A percentile compares a stretch with the other conserved stretches of the same genome.
These are phyloP conservation scores for Cadophora gregata DNA, from an alignment of 2,329 filamentous ascomycete genomes.

Conservation along the genomic window DNA sequence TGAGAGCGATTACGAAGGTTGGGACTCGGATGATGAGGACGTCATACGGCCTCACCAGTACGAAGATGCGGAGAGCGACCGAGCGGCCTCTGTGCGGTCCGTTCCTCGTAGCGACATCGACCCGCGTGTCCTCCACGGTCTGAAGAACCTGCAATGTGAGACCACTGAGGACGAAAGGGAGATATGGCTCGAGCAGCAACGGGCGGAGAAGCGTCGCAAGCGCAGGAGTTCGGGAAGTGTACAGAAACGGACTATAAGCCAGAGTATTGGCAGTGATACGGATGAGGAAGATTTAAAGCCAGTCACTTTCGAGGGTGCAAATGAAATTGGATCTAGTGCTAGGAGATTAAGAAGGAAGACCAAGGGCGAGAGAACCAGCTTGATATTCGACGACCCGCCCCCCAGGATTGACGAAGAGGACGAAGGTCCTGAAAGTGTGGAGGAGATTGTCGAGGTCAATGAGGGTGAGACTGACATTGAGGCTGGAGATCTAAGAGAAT, in stretches of 20 bases:
- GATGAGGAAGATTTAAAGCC: slow-evolving; percentile 45
- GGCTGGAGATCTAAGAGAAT: slow-evolving; percentile 29
- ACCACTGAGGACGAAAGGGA: slow-evolving; percentile 36
- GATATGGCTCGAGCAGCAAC: slow-evolving; percentile 35
- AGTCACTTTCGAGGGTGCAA: slow-evolving; percentile 39
- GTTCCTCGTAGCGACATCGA: slow-evolving; percentile 34
- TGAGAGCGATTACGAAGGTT: slow-evolving; percentile 40
- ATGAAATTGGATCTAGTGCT: slow-evolving; percentile 43
- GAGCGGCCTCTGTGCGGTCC: slow-evolving; percentile 33
- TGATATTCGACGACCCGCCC: slow-evolving; percentile 45
- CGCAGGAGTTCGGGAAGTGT: slow-evolving; percentile 41
- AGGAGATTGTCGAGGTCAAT: slow-evolving; percentile 40
- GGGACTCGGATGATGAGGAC: slow-evolving; percentile 38
- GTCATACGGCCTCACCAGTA: slow-evolving; percentile 43
- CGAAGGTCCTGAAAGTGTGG: slow-evolving; percentile 42
- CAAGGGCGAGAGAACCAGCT: slow-evolving; percentile 39
- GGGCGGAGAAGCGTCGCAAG: slow-evolving; percentile 39
- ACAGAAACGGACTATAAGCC: slow-evolving; percentile 42
- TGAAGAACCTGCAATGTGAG: slow-evolving; percentile 37
- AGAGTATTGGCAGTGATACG: slow-evolving; percentile 45
- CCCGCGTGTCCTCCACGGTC: slow-evolving; percentile 27
- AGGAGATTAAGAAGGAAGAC: slow-evolving; percentile 43
- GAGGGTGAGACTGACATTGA: slow-evolving; percentile 34
- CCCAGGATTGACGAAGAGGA: slow-evolving; percentile 44
- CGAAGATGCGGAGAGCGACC: slow-evolving; percentile 44